Evolutionary conservation across 2,329 filamentous ascomycete genomes (phyloP).

Genomic region (Kalmusia sp.): DNA sequence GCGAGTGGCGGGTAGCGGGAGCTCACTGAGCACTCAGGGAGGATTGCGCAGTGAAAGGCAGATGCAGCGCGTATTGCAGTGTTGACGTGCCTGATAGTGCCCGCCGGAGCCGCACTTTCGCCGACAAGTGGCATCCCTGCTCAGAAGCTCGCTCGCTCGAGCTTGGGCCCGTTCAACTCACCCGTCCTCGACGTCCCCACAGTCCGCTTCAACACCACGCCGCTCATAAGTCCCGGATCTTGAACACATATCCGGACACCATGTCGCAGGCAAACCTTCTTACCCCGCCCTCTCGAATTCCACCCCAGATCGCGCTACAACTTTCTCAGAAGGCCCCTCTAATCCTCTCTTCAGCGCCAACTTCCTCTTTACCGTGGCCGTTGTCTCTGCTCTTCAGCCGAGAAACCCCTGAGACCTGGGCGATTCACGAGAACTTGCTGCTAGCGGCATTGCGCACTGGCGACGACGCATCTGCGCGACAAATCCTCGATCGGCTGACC

Average conservation of each 20-base stretch:
- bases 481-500: constrained; percentile 77
- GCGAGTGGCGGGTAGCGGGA: not conserved
- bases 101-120: constrained; percentile 26
- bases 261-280: constrained; percentile 48
- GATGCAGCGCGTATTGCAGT: not conserved
- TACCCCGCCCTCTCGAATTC: constrained; percentile 48
- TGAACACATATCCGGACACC: constrained; percentile 4
- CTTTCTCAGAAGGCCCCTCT: constrained; percentile 57
- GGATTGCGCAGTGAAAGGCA: not conserved
- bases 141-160: constrained; percentile 8
- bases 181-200: too few species aligned
- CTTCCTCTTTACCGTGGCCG: constrained; percentile 56
- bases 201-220: not conserved
- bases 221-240: not conserved
- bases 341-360: constrained; percentile 47
- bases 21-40: not conserved
- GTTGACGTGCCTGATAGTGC: constrained; percentile 21
- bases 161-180: too few species aligned
- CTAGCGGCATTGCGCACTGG: constrained; percentile 83
- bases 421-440: constrained; percentile 84
- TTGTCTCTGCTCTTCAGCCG: constrained; percentile 58
- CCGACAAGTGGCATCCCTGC: constrained; percentile 16
- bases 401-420: constrained; percentile 84
- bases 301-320: constrained; percentile 50
- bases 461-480: constrained; percentile 78